Conservation (phyloP, 208 protist genomes). For the Leishmania arabica region DNA sequence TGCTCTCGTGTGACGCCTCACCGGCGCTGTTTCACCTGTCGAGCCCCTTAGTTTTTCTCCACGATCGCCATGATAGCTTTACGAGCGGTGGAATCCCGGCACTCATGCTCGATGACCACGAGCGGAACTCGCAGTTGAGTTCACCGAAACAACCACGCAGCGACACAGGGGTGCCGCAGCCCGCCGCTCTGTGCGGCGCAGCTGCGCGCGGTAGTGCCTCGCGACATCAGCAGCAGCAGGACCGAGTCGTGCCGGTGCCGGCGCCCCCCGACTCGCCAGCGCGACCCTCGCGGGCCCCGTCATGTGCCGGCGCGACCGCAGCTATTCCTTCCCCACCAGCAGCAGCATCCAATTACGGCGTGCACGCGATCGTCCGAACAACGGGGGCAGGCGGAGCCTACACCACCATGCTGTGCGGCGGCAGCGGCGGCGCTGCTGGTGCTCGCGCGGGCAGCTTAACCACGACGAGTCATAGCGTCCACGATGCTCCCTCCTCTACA, state of each 20-base stretch:
- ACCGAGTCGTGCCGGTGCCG: neutral
- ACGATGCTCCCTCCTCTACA: conserved; percentile 4
- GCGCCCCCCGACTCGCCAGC: neutral
- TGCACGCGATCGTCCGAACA: neutral
- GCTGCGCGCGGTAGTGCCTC: neutral
- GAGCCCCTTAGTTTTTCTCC: neutral
- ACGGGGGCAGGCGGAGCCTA: neutral
- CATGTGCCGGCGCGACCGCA: neutral
- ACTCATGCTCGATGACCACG: conserved; percentile 12
- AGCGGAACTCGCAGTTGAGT: neutral
- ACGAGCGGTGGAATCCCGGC: conserved; percentile 2
- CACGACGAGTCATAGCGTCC: neutral
- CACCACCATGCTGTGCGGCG: neutral
- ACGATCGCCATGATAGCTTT: neutral
- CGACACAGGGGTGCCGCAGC: too few relatives aligned
- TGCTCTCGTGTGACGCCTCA: conserved; percentile 24
- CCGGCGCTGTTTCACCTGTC: conserved; percentile 18
- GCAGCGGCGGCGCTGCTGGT: neutral
- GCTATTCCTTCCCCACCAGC: neutral
- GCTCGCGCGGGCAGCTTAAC: neutral
- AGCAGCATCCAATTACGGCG: neutral
- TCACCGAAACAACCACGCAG: neutral
- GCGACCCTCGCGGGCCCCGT: neutral
- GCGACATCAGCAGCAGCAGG: neutral
- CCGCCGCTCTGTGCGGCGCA: neutral